Evolutionary conservation across 257 asterid species (phyloP).

Genomic region (Eustoma russellianum): DNA sequence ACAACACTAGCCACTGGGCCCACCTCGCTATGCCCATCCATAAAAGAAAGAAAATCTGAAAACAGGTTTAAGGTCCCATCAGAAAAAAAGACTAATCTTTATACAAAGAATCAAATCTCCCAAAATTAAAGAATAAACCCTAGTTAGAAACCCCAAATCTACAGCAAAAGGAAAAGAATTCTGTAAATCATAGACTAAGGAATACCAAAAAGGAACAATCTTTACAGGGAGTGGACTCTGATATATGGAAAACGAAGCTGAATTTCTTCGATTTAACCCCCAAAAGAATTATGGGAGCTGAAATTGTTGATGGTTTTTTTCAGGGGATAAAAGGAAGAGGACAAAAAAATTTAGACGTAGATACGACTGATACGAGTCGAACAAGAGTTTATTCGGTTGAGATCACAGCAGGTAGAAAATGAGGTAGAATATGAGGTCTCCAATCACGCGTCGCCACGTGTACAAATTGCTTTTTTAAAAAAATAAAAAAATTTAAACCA

Average conservation of each 20-base stretch:
- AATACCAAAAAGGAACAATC: constrained; percentile 2
- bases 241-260: constrained; percentile 21
- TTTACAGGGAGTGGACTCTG: neutral
- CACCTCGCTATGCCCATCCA: constrained; percentile 53
- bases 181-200: neutral
- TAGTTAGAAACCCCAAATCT: constrained; percentile 21
- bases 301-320: constrained; percentile 24
- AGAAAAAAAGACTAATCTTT: constrained; percentile 13
- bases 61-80: constrained; percentile 25
- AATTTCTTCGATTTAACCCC: constrained; percentile 9
- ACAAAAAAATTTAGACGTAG: constrained; percentile 8
- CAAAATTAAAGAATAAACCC: constrained; percentile 28
- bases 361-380: too few species aligned
- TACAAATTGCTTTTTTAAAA: too few species aligned
- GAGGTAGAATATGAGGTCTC: too few species aligned
- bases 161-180: constrained; percentile 4
- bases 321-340: constrained; percentile 14
- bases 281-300: neutral
- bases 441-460: too few species aligned
- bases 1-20: constrained; percentile 32
- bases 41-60: constrained; percentile 22
- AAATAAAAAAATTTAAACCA: too few species aligned
- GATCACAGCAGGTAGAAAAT: too few species aligned
- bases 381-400: too few species aligned
- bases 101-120: constrained; percentile 1